phyloP scores from a whole-genome alignment of 1,284 basidiomycete species.

The Exobasidium cylindrosporum region DNA sequence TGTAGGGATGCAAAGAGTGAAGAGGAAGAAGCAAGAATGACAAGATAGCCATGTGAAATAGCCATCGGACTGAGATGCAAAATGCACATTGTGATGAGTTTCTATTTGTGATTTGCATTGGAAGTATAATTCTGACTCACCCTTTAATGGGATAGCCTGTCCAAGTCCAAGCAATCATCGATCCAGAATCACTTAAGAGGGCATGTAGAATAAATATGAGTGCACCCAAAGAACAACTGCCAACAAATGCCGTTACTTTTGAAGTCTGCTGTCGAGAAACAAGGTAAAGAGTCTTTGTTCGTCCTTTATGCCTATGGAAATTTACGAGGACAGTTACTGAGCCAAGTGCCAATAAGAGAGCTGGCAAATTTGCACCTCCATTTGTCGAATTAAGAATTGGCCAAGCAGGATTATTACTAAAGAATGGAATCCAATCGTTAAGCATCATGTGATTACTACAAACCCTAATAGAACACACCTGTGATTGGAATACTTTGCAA shows the following conservation, averaged over 20 bases:
- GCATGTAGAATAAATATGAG: slow-evolving; percentile 63
- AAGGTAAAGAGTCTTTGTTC: slow-evolving; percentile 57
- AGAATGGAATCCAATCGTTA: not conserved
- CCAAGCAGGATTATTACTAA: slow-evolving; percentile 50
- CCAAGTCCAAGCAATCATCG: slow-evolving; percentile 86
- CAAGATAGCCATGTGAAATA: slow-evolving; percentile 69
- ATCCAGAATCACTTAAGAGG: slow-evolving; percentile 74
- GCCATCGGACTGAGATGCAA: slow-evolving; percentile 60
- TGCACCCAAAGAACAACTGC: slow-evolving; percentile 34
- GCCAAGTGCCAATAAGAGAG: slow-evolving; percentile 26
- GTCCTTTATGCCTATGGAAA: slow-evolving; percentile 71
- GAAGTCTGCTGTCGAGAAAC: not conserved
- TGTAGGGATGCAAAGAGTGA: slow-evolving; percentile 57
- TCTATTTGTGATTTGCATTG: not conserved
- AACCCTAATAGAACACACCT: not conserved
- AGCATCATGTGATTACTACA: not conserved
- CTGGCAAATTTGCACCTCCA: slow-evolving; percentile 38
- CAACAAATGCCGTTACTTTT: slow-evolving; percentile 9
- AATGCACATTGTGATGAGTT: not conserved
- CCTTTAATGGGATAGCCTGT: slow-evolving; percentile 72
- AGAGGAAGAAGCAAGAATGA: slow-evolving; percentile 66
- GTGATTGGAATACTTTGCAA: slow-evolving; percentile 49
- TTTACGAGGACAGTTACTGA: not conserved
- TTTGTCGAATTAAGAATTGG: slow-evolving; percentile 43
- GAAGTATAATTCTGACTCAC: slow-evolving; percentile 1